Evolutionary conservation across 129 eudicot genomes (phyloP), one percentile per base, ranked within the genome.

Genomic region (Flaveria brownii): DNA sequence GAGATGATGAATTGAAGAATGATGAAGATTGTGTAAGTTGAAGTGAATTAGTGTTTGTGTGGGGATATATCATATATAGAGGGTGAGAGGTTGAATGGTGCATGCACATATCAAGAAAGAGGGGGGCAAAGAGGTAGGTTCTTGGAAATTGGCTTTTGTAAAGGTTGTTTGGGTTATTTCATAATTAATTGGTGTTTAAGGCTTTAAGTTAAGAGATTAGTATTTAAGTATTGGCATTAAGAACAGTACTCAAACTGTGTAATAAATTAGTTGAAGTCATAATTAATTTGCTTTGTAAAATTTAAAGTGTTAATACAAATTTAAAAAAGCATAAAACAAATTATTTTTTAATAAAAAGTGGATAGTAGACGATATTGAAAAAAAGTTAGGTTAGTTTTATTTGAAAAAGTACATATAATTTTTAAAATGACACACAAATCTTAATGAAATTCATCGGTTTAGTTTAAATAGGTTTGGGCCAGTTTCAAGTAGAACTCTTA

Each of bases 131-230:
- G 68, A 51, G 78, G 83, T 41, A 72, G 83, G 51, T 80, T 80
- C 83, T 72, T 80, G 83, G 83, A 72, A 80, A 72, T 73, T 73
- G 83, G 73, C 83, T 80, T 80, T 80, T 80, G 83, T 52, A 80
- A 80, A 80, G 83, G 42, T 80, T 42, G 73, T 60, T 33, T 55
- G 64, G 61, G n/a, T 60, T 78, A 0, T 36, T 67, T 73, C 25
- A 18, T 64, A 30, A 9, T 49, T 45, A 64, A n/a, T 67, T 14
- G 30, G 33, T 50, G 63, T 49, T 49, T 14, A 43, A 36, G 41
- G 1, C 41, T 5, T 36, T 36, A 36, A 36, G 41, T 36, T 36
- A 36, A 20, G 13, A 20, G 5, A 36, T 57, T 22, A 20, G 20
- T 72, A 50, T 57, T 52, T 61, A 61, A 22, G 25, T 36, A 6